Evolutionary conservation across 1,284 basidiomycete species (phyloP).

Genomic region (Marasmius fiardii): DNA sequence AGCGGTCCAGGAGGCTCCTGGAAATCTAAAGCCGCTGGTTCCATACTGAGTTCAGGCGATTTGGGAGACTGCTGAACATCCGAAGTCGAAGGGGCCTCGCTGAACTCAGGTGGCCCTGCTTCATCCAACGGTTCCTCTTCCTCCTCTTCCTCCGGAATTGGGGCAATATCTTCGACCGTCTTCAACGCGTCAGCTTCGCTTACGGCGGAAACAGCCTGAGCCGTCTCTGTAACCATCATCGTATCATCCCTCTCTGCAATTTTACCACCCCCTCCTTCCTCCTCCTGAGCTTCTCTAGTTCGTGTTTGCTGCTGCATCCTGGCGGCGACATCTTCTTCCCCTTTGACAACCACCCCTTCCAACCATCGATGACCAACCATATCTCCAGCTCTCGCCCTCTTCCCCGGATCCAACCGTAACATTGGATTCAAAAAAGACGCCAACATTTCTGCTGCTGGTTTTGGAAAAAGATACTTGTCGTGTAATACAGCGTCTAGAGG

Average conservation of each 20-base stretch:
- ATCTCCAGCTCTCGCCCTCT: slow-evolving; percentile 80
- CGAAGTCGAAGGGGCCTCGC: no score
- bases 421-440: slow-evolving; percentile 88
- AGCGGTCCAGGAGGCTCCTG: no score
- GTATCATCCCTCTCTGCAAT: background rate
- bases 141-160: background rate
- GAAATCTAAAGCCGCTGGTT: no score
- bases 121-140: background rate
- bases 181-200: background rate
- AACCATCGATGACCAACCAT: slow-evolving; percentile 5
- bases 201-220: no score
- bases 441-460: slow-evolving; percentile 79
- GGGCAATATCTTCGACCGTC: background rate
- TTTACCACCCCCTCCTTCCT: background rate
- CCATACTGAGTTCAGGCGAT: no score
- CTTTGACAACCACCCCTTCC: background rate
- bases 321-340: background rate
- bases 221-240: background rate
- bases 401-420: slow-evolving; percentile 46
- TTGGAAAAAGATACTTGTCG: slow-evolving; percentile 95
- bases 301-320: background rate
- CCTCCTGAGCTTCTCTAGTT: background rate
- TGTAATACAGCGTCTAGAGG: slow-evolving; percentile 87
- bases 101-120: background rate
- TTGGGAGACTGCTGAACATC: no score